These are phyloP conservation scores for Saussurea involucrata DNA, from an alignment of 129 eudicot species.

Conservation along the genomic window DNA sequence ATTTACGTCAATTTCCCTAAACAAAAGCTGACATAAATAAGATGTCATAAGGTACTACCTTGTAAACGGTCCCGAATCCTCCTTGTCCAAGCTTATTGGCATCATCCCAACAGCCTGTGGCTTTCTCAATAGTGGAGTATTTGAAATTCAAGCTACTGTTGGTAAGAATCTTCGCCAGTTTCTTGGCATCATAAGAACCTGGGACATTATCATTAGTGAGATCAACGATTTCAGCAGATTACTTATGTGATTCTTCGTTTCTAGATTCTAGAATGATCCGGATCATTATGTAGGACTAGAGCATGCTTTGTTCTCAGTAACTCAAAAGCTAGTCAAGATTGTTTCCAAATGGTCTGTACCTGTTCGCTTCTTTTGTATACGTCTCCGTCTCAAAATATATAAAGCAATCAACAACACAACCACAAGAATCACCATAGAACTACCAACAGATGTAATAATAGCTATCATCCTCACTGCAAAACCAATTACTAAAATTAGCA, in stretches of 20 bases:
- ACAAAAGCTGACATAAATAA: not conserved
- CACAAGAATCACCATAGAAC: constrained; percentile 52
- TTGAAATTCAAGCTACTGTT: constrained; percentile 80
- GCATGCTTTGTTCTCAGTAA: not conserved
- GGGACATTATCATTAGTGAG: constrained; percentile 4
- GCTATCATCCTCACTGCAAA: constrained; percentile 54
- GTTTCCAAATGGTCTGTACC: constrained; percentile 28
- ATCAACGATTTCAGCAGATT: not conserved
- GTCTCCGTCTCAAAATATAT: constrained; percentile 49
- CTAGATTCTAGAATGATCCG: not conserved
- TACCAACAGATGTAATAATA: constrained; percentile 41
- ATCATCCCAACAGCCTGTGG: constrained; percentile 61
- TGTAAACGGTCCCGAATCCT: constrained; percentile 81
- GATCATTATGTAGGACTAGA: not conserved
- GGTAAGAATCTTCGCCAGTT: constrained; percentile 50
- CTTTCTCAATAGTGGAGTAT: constrained; percentile 71
- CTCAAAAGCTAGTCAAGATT: constrained; percentile 9
- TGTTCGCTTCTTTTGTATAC: constrained; percentile 62
- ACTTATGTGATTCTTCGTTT: constrained; percentile 1
- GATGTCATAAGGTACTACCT: constrained; percentile 38
- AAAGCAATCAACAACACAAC: constrained; percentile 44
- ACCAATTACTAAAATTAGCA: not conserved
- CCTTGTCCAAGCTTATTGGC: constrained; percentile 90
- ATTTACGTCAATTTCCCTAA: too few relatives aligned
- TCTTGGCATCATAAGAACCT: constrained; percentile 54